Conservation (phyloP, 768 basidiomycete genomes). For the Tulasnella sp. region DNA sequence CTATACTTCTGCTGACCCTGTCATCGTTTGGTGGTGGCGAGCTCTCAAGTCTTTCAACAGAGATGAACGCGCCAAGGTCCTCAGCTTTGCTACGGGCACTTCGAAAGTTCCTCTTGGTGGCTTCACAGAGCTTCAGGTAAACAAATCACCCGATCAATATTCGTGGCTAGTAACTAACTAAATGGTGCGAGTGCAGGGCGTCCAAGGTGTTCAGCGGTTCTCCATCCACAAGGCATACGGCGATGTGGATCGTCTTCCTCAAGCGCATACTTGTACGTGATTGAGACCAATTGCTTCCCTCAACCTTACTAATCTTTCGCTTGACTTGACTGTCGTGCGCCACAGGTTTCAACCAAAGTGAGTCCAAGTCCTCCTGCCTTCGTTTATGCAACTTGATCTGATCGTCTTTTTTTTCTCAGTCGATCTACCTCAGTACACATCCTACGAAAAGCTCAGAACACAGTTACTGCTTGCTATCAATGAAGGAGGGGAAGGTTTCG, state of each 20-base stretch:
- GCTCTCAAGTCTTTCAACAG: conserved; percentile 96
- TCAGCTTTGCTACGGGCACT: conserved; percentile 92
- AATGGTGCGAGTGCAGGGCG: conserved; percentile 51
- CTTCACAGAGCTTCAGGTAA: conserved; percentile 82
- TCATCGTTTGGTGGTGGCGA: conserved; percentile 99
- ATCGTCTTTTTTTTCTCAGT: conserved; percentile 43
- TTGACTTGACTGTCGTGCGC: conserved; percentile 23
- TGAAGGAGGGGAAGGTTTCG: conserved; percentile 95
- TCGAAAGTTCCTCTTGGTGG: conserved; percentile 92
- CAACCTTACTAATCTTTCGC: conserved; percentile 28
- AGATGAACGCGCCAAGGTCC: conserved; percentile 92
- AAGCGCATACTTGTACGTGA: conserved; percentile 81
- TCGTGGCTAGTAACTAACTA: not conserved
- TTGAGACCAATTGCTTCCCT: conserved; percentile 28
- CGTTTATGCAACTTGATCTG: conserved; percentile 33
- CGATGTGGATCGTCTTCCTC: conserved; percentile 76
- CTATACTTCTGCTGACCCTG: conserved; percentile 83
- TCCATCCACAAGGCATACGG: conserved; percentile 94
- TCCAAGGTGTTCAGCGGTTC: conserved; percentile 90
- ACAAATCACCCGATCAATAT: conserved; percentile 25
- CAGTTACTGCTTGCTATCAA: conserved; percentile 88
- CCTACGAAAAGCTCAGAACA: conserved; percentile 93
- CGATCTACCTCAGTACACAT: conserved; percentile 89
- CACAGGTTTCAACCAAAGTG: conserved; percentile 81
- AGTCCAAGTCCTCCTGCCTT: conserved; percentile 19